Evolutionary conservation across 441 rosid species (phyloP), one percentile per base, ranked within the genome.

Genomic region (Brassica balearica): DNA sequence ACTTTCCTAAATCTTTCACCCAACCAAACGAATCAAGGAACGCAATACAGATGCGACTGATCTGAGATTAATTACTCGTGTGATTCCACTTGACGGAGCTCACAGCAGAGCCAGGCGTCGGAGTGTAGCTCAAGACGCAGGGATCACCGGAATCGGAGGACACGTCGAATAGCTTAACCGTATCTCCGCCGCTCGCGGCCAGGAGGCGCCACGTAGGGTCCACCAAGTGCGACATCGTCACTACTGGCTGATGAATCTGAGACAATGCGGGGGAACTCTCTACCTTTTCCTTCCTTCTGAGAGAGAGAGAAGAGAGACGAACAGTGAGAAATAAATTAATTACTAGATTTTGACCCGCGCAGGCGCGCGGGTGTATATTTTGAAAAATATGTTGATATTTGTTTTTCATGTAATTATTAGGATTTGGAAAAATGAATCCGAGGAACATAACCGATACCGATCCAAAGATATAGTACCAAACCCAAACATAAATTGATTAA

Each of bases 51-150:
- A 74, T 59, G 65, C 8, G 51, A 51, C 14, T 59, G 22, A 80
- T 34, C 3, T 70, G 75, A 0, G 79, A 73, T 11, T 15, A 85
- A 90, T 83, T 72, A 94, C 97, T 92, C 41, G 97, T 94, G 84
- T 90, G 98, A 36, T 92, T 92, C 97, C 97, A 94, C 84, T 90
- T 96, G 82, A 96, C 89, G 17, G 98, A 90, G 88, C 89, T 94
- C 66, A 94, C 95, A 5, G 82, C 68, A 77, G 68, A 87, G 34
- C 89, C 85, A n/a, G 92, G 90, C 65, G 95, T 84, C 5, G 99
- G 97, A 63, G 89, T 84, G 81, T 96, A 94, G 65, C 85, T 88
- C 83, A 87, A 85, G 65, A 86, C 83, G 79, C 95, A 89, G 19
- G 92, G 99, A 86, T 94, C 97, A 43, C 91, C 93, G 55, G 87